phyloP scores from a whole-genome alignment of 352 stramenopile genomes.

The Pythium phragmitis region DNA sequence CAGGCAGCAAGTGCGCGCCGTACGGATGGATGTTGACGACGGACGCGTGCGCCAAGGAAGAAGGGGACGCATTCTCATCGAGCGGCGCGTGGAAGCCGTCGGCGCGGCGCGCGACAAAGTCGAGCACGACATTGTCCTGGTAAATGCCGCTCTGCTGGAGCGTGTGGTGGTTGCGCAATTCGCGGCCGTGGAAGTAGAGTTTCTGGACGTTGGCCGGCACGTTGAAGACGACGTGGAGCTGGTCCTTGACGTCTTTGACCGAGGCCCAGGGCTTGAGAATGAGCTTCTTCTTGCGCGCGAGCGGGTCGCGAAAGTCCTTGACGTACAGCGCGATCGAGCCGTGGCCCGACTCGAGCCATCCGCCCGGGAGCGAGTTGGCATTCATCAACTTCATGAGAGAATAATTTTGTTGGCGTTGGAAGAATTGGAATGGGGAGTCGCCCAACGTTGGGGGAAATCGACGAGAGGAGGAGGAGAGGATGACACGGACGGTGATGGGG shows the following conservation, averaged over 20 bases:
- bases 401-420: neutral
- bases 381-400: conserved; percentile 30
- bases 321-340: conserved; percentile 67
- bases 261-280: conserved; percentile 72
- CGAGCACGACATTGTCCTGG: conserved; percentile 73
- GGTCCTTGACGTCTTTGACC: conserved; percentile 86
- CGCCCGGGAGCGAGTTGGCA: conserved; percentile 69
- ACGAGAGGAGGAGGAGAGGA: conserved; percentile 1
- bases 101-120: conserved; percentile 68
- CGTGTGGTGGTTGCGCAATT: conserved; percentile 84
- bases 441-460: neutral
- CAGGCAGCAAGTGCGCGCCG: conserved; percentile 67
- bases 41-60: conserved; percentile 35
- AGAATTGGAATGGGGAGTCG: neutral
- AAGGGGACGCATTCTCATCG: neutral
- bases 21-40: conserved; percentile 81
- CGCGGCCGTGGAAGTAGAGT: conserved; percentile 77
- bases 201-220: conserved; percentile 77
- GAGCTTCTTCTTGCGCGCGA: conserved; percentile 84
- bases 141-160: conserved; percentile 84
- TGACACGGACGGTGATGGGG: neutral
- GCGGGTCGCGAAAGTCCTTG: conserved; percentile 79
- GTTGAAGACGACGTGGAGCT: conserved; percentile 83
- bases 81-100: conserved; percentile 49
- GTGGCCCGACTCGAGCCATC: conserved; percentile 77